Evolutionary conservation across 768 basidiomycete species (phyloP).

Genomic region (Clitopilus passeckerianus): DNA sequence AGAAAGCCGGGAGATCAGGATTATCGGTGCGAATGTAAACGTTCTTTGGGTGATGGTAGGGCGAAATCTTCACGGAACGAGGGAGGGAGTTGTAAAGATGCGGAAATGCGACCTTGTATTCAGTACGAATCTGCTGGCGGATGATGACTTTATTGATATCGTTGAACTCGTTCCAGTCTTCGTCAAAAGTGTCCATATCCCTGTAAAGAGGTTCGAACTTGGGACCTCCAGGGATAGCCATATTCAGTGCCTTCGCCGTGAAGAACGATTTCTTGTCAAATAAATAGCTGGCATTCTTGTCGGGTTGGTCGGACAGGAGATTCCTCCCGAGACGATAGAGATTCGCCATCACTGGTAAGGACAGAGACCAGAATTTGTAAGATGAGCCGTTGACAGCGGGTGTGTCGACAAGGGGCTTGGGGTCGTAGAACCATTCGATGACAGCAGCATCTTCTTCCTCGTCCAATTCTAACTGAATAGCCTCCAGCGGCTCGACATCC

Average conservation of each 20-base stretch:
- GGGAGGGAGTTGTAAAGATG: conserved; percentile 98
- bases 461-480: conserved; percentile 95
- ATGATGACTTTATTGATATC: conserved; percentile 99
- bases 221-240: conserved; percentile 97
- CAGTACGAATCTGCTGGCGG: conserved; percentile 95
- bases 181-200: conserved; percentile 96
- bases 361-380: conserved; percentile 90
- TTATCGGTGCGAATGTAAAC: conserved; percentile 99
- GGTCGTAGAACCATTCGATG: conserved; percentile 98
- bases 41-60: conserved; percentile 93
- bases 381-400: conserved; percentile 89
- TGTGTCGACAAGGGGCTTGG: conserved; percentile 89
- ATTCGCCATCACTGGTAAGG: conserved; percentile 94
- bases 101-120: conserved; percentile 99
- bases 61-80: conserved; percentile 86
- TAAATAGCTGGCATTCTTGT: conserved; percentile 86
- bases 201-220: conserved; percentile 97
- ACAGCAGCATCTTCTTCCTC: conserved; percentile 88
- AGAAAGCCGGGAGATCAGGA: conserved; percentile 98
- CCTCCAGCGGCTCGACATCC: conserved; percentile 96
- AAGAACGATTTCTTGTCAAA: conserved; percentile 99
- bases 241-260: conserved; percentile 94
- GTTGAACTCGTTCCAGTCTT: conserved; percentile 99
- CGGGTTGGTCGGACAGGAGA: conserved; percentile 88
- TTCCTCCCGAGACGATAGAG: conserved; percentile 94